Evolutionary conservation across 495 filamentous ascomycete species (phyloP).

Genomic region (Pyronema omphalodes): DNA sequence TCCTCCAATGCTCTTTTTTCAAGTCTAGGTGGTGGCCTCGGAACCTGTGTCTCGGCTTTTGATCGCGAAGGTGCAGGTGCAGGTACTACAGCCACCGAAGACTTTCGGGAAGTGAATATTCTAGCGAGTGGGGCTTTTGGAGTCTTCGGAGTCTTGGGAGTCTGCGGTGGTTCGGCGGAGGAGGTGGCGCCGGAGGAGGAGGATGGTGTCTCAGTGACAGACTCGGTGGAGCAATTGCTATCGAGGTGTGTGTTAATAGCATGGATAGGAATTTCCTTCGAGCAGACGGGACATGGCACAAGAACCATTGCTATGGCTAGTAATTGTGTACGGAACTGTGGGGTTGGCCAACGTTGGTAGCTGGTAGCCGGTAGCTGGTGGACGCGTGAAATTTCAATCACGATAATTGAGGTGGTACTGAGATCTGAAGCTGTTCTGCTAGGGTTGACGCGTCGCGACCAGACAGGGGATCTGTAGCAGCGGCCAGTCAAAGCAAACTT

Average conservation of each 20-base stretch:
- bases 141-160: neutral
- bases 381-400: too few relatives aligned
- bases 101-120: neutral
- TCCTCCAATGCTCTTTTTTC: neutral
- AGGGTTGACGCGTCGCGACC: too few relatives aligned
- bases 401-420: too few relatives aligned
- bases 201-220: constrained; percentile 5
- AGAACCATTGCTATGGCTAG: constrained; percentile 21
- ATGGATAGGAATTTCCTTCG: constrained; percentile 48
- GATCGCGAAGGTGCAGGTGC: neutral
- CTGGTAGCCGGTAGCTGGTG: too few relatives aligned
- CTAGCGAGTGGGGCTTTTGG: neutral
- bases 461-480: too few relatives aligned
- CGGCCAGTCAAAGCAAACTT: too few relatives aligned
- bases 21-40: constrained; percentile 2
- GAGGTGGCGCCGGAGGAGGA: constrained; percentile 1
- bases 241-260: constrained; percentile 90
- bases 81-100: too few relatives aligned
- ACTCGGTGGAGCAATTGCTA: constrained; percentile 40
- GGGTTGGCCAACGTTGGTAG: too few relatives aligned
- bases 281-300: constrained; percentile 80
- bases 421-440: too few relatives aligned
- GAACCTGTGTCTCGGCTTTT: constrained; percentile 2
- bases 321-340: too few relatives aligned
- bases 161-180: neutral